Percentiles rank a stretch among this genome's conserved stretches.
Evolutionary conservation across 2,329 filamentous ascomycete genomes (phyloP).

Genomic region (Colletotrichum limetticola): DNA sequence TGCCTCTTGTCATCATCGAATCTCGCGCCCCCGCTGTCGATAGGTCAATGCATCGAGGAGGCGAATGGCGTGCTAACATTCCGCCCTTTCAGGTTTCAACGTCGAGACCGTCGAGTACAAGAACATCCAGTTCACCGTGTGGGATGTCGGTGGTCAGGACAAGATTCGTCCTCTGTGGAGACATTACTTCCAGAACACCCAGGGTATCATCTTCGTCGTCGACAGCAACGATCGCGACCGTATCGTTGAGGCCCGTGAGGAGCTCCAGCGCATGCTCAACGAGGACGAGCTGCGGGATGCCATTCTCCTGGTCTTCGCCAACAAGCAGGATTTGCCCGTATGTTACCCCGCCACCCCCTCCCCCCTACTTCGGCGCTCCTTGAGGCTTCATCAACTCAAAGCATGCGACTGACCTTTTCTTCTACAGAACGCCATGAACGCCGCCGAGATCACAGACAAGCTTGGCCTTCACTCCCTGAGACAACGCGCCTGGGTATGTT

Average conservation of each 20-base stretch:
- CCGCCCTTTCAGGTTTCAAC: conserved; percentile 81
- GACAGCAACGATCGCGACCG: conserved; percentile 99
- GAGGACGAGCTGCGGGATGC: conserved; percentile 99
- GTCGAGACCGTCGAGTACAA: conserved; percentile 99
- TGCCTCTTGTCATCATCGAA: not conserved
- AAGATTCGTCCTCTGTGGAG: conserved; percentile 99
- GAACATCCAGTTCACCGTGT: conserved; percentile 99
- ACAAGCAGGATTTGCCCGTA: conserved; percentile 99
- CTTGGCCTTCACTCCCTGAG: conserved; percentile 98
- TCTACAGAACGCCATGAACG: conserved; percentile 95
- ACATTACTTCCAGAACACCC: conserved; percentile 99
- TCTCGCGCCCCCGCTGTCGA: conserved; percentile 3
- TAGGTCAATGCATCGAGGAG: conserved; percentile 1
- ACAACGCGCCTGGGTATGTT: conserved; percentile 97
- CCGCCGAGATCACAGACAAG: conserved; percentile 99
- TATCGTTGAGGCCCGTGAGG: conserved; percentile 95
- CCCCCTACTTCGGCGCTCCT: not conserved
- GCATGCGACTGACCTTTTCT: conserved; percentile 18
- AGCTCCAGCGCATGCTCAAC: conserved; percentile 98
- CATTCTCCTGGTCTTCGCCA: conserved; percentile 96
- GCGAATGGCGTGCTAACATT: conserved; percentile 38
- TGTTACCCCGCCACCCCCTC: conserved; percentile 50
- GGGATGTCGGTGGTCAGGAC: conserved; percentile 99
- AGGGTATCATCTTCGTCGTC: conserved; percentile 99
- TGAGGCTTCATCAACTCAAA: not conserved